Conservation (phyloP, 441 rosid genomes). For the Viola pubescens region DNA sequence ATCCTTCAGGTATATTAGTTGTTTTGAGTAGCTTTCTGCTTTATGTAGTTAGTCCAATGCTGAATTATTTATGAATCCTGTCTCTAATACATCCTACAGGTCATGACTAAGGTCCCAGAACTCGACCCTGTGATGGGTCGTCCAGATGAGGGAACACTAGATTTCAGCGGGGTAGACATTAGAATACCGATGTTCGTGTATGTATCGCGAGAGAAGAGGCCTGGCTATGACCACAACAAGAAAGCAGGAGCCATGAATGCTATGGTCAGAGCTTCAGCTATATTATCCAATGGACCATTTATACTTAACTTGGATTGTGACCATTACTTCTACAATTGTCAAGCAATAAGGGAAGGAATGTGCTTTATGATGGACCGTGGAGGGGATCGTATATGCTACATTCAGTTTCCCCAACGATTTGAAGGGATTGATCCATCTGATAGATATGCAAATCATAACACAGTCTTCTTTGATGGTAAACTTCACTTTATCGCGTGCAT, state of each 20-base stretch:
- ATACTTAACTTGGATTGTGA: slow-evolving; percentile 86
- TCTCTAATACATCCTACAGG: slow-evolving; percentile 25
- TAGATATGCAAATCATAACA: slow-evolving; percentile 87
- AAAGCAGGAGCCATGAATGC: slow-evolving; percentile 97
- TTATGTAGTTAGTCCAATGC: not conserved
- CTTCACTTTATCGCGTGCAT: not conserved
- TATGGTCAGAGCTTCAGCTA: slow-evolving; percentile 84
- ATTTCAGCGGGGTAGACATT: slow-evolving; percentile 67
- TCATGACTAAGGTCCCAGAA: slow-evolving; percentile 82
- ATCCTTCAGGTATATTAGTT: slow-evolving; percentile 44
- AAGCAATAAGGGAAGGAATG: slow-evolving; percentile 77
- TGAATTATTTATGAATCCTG: slow-evolving; percentile 7
- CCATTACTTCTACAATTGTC: slow-evolving; percentile 68
- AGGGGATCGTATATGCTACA: slow-evolving; percentile 77
- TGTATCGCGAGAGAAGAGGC: slow-evolving; percentile 79
- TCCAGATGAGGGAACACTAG: slow-evolving; percentile 49
- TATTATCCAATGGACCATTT: slow-evolving; percentile 78
- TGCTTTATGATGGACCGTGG: slow-evolving; percentile 97
- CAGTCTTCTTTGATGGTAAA: slow-evolving; percentile 85
- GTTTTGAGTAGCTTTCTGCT: not conserved
- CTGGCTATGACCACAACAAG: slow-evolving; percentile 84
- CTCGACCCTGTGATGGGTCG: slow-evolving; percentile 59
- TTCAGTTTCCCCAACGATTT: slow-evolving; percentile 86
- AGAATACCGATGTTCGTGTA: slow-evolving; percentile 81
- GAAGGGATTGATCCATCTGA: slow-evolving; percentile 95